These are phyloP conservation scores for Globisporangium emineosum DNA, from an alignment of 352 stramenopile species.

Conservation along the genomic window DNA sequence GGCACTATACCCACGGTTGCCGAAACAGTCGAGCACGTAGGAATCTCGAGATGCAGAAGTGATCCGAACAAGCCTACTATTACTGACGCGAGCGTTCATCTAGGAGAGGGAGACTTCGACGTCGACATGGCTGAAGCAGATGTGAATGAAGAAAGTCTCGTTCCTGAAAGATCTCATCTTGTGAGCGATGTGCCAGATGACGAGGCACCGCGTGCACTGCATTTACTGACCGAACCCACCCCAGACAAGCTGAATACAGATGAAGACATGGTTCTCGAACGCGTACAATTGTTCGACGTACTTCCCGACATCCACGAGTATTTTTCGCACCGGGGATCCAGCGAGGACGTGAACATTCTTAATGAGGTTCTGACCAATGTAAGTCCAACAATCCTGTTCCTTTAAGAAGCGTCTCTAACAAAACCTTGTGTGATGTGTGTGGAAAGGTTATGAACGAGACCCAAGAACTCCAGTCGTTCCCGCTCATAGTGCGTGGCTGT, in stretches of 20 bases:
- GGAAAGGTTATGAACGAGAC: neutral
- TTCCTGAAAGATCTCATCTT: neutral
- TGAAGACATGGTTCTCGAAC: neutral
- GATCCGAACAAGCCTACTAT: neutral
- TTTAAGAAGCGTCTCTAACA: conserved; percentile 18
- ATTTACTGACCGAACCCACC: neutral
- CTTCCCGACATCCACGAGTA: conserved; percentile 16
- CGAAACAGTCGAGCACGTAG: neutral
- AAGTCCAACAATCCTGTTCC: neutral
- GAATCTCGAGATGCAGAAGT: neutral
- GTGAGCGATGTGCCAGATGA: neutral
- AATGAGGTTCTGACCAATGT: neutral
- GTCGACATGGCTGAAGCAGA: conserved; percentile 7
- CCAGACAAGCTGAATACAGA: neutral
- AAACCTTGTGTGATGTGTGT: neutral
- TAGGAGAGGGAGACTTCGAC: neutral
- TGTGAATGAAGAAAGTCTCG: neutral
- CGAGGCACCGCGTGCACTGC: too few species aligned
- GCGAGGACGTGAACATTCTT: conserved; percentile 12
- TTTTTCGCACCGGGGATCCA: conserved; percentile 7
- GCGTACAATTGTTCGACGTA: conserved; percentile 2
- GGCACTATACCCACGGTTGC: neutral
- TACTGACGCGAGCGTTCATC: neutral
- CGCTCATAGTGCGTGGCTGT: conserved; percentile 35
- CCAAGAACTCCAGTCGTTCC: conserved; percentile 28